A percentile compares a stretch with the other conserved stretches of the same genome.
Evolutionary conservation across 2,329 filamentous ascomycete genomes (phyloP).

Genomic region (Fusarium irregulare): DNA sequence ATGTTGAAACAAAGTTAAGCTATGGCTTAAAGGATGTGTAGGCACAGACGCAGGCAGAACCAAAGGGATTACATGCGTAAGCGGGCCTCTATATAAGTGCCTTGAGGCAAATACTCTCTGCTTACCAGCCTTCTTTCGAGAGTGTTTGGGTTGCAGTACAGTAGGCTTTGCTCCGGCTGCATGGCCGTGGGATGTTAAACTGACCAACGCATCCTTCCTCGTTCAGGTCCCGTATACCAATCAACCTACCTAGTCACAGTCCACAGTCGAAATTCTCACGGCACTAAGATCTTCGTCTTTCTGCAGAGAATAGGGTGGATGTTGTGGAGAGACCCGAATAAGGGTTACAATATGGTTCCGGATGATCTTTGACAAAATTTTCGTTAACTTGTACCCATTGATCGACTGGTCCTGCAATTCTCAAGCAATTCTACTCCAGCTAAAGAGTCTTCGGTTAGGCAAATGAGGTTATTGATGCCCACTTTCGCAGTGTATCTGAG

Average conservation of each 20-base stretch:
- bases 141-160: not conserved
- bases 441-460: not conserved
- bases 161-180: slow-evolving; percentile 8
- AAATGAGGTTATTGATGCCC: not conserved
- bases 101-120: rapidly evolving
- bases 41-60: too few species aligned
- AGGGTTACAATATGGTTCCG: not conserved
- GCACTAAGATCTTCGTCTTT: slow-evolving; percentile 5
- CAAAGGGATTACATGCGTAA: not conserved
- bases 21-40: not conserved
- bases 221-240: not conserved
- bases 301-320: not conserved
- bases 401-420: not conserved
- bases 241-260: not conserved
- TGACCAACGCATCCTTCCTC: not conserved
- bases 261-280: not conserved
- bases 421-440: not conserved
- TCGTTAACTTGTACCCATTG: not conserved
- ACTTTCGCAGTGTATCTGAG: not conserved
- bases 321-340: not conserved
- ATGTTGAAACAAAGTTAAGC: slow-evolving; percentile 29
- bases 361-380: too few species aligned
- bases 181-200: slow-evolving; percentile 9
- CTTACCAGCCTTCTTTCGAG: not conserved
- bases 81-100: slow-evolving; percentile 3